Base-by-base conservation (phyloP, 2,329 filamentous ascomycete genomes). In the Aspergillus eucalypticola region DNA sequence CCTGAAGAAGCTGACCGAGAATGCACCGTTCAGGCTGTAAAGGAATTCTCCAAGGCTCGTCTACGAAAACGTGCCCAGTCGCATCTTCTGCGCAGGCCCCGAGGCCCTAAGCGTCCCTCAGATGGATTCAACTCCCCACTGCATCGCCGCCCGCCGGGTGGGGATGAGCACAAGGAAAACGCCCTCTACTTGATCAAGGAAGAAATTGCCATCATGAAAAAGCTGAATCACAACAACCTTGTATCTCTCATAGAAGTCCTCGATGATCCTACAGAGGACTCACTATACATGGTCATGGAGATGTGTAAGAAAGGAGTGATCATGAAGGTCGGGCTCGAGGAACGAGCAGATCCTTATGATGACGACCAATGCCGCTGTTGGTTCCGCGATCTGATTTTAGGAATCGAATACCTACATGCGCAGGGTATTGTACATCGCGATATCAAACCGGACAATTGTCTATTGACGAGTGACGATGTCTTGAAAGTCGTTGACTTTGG, bases 161-260 rank as follows among this genome's bases (percentile, higher is more conserved):
- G 76, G 21, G 76, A 82, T 60, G 80, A 84, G 62, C 79, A 82
- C 49, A 83, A 84, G 46, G 88, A 90, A 72, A 89, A 88, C 67
- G 86, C 94, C 0, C 81, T 98, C 11, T 90, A 90, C 70, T 81
- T 98, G 61, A 98, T 99, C 75, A 90, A 92, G 62, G 91, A 96
- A 75, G 95, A 99, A 76, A 95, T 98, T 69, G 95, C 95, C 60
- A 96, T 98, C 73, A 98, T 99, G 93, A 99, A 98, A 82, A 98
- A 98, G 78, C 84, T 98, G 50, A 88, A 97, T 71, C 95, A 99
- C 72, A 89, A 88, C 27, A 99, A 98, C 71, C 81, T 99, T n/a
- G 94, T 98, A 13, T 88, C 90, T 49, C 80, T 99, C 54, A 91
- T 96, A 66, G 95, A 99, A 77, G 95, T 99, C 3, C 81, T 99